Base-by-base conservation (phyloP, 371 early-diverging fungal genomes). In the Rhizopus stolonifer region DNA sequence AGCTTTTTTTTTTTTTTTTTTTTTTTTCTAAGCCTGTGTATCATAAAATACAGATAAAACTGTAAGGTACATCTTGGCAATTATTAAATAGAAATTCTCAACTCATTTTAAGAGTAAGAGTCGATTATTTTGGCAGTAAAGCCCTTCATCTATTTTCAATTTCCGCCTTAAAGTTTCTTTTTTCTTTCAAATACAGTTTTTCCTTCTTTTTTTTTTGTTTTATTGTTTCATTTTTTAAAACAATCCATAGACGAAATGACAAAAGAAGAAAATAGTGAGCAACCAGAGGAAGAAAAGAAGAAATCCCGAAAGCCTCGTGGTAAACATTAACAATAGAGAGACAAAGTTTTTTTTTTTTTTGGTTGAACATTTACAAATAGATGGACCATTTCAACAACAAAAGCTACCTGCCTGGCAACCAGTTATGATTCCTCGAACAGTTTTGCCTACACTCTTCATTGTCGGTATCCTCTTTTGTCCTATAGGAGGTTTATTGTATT, bases 401-500 rank as follows among this genome's bases (percentile, higher is more conserved):
- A 86, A 95, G 19, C 83, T 98, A 64, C 94, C 93, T 66, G 93
- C 96, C 8, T 98, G 96, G 96, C 96, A 97, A 70, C 99, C 99
- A 0, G 87, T 98, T 19, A 80, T 98, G 43, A 98, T 96, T 6
- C 98, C 99, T 29, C 89, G 90, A 58, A 88, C 87, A 45, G 98
- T 95, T 8, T 65, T 97, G 19, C 96, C 97, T 8, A 88, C 93
- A 19, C 85, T 97, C 55, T 90, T 96, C 63, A 68, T 91, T 44
- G 70, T 98, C 47, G 99, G 97, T 9, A 82, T 91, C 17, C 71
- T 95, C 25, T 96, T 96, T 69, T 87, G 94, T 22, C 96, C 98
- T 3, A 69, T 94, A 22, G 98, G 98, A 38, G 91, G 89, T 21
- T 62, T 90, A 42, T 68, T 93, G 10, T 76, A 86, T 46, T 88